These are phyloP conservation scores for Neofusicoccum cordaticola DNA, from an alignment of 2,329 filamentous ascomycete genomes.

Conservation along the genomic window DNA sequence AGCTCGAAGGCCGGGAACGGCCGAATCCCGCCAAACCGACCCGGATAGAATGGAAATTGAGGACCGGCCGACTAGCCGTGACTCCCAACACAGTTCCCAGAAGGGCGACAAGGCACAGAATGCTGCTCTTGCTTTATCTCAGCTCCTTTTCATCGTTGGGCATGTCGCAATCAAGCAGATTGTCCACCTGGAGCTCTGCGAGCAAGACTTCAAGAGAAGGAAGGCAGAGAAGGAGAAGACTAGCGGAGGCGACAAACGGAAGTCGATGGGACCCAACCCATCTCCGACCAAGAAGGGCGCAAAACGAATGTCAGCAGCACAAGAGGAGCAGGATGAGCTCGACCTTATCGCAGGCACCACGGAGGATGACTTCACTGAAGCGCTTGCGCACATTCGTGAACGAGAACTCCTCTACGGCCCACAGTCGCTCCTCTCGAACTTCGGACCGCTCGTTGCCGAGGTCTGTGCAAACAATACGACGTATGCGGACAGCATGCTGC, in stretches of 20 bases:
- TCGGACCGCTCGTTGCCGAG: constrained; percentile 87
- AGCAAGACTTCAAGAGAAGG: constrained; percentile 94
- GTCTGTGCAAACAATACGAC: constrained; percentile 93
- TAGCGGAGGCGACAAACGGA: constrained; percentile 24
- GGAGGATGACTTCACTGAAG: constrained; percentile 88
- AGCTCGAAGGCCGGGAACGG: background rate
- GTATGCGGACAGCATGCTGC: constrained; percentile 84
- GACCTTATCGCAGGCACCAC: constrained; percentile 96
- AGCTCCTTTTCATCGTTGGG: constrained; percentile 90
- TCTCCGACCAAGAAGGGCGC: constrained; percentile 38
- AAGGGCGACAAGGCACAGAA: constrained; percentile 54
- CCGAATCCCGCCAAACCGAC: constrained; percentile 1
- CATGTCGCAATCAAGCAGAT: constrained; percentile 99
- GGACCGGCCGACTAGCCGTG: constrained; percentile 17
- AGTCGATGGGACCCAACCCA: constrained; percentile 30
- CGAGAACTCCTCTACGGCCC: constrained; percentile 80
- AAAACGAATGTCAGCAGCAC: constrained; percentile 49
- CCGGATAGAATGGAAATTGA: constrained; percentile 20
- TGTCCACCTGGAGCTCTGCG: constrained; percentile 94
- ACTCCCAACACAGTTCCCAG: constrained; percentile 16
- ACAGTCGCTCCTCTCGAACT: constrained; percentile 80
- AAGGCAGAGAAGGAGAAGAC: constrained; percentile 84
- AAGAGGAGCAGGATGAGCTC: constrained; percentile 78
- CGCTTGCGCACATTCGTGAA: constrained; percentile 80
- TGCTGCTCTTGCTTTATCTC: constrained; percentile 74